phyloP scores from a whole-genome alignment of 768 basidiomycete genomes.

The Leucosporidium yakuticum region DNA sequence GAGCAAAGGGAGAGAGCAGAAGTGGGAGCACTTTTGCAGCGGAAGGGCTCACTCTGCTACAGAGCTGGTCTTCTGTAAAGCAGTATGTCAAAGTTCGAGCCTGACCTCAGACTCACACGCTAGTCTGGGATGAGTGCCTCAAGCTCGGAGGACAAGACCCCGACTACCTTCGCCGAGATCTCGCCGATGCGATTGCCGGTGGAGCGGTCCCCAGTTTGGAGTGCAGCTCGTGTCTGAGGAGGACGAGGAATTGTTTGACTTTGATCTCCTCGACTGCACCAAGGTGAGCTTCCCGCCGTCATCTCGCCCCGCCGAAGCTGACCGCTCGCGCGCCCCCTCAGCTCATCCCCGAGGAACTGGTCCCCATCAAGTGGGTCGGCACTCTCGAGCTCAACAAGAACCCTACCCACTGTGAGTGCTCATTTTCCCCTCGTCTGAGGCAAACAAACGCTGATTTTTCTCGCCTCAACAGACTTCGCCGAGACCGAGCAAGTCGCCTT shows the following conservation, averaged over 20 bases:
- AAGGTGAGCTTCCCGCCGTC: constrained; percentile 45
- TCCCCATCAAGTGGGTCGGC: constrained; percentile 71
- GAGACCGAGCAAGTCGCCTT: no score
- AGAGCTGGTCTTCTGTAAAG: no score
- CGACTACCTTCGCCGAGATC: constrained; percentile 81
- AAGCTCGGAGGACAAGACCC: constrained; percentile 73
- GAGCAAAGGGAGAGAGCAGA: no score
- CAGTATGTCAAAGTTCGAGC: no score
- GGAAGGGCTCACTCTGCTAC: no score
- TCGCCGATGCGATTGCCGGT: constrained; percentile 73
- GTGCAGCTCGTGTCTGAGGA: constrained; percentile 67
- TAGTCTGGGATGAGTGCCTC: constrained; percentile 85
- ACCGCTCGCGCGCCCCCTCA: constrained; percentile 50
- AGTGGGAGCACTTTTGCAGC: no score
- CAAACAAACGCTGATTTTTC: neutral
- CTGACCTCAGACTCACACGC: constrained; percentile 69
- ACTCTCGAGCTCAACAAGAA: constrained; percentile 54
- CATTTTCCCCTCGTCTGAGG: no score
- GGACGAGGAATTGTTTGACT: constrained; percentile 76
- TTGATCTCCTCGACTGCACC: constrained; percentile 75
- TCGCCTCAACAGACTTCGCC: constrained; percentile 63
- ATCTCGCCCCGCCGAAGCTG: neutral
- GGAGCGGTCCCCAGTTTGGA: constrained; percentile 65
- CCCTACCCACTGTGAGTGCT: constrained; percentile 36
- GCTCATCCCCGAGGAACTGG: constrained; percentile 59